Evolutionary conservation across 495 filamentous ascomycete genomes (phyloP), one percentile per base, ranked within the genome.

Genomic region (Paragyromitra xinjiangensis): DNA sequence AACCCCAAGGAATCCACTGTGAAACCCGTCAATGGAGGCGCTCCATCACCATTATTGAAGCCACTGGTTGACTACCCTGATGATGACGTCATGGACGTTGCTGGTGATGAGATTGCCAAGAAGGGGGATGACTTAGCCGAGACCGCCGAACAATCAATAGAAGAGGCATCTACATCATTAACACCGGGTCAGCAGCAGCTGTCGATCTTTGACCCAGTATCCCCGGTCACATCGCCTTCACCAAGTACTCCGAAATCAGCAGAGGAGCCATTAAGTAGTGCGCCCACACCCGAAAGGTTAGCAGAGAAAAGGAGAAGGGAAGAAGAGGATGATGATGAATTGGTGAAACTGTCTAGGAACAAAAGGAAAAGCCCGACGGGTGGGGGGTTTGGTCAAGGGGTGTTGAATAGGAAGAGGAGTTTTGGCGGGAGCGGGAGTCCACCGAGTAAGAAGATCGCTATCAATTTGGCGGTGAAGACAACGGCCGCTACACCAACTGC

Each of bases 21-120:
- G 59, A 72, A 81, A 39, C 73, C 75, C 7, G 65, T 75, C 16
- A 85, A 84, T 16, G 75, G 82, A 4, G 86, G 85, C 24, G 85
- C 87, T 12, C 88, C 90, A n/a, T 87, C 87, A 24, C 67, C 87
- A 26, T 19, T 42, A 59, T 81, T 89, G 19, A 94, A 92, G 80
- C 92, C 93, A 0, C 84, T 98, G 48, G 95, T 99, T 48, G 93
- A 97, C 81, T 99, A 99, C 81, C 89, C 89, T 0, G 94, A 95
- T 61, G 94, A 97, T 74, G 94, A 97, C 67, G 93, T 94, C 1
- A 85, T 84, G 26, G 88, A 88, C 14, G 87, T 87, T 34, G 85
- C 83, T 37, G 80, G 82, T 11, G 87, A 86, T 26, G 77, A 78
- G 40, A 71, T 77, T 37, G 48, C 29, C 55, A 78, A 42, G 74